Evolutionary conservation across 2,329 filamentous ascomycete species (phyloP).

Genomic region (Fonsecaea erecta): DNA sequence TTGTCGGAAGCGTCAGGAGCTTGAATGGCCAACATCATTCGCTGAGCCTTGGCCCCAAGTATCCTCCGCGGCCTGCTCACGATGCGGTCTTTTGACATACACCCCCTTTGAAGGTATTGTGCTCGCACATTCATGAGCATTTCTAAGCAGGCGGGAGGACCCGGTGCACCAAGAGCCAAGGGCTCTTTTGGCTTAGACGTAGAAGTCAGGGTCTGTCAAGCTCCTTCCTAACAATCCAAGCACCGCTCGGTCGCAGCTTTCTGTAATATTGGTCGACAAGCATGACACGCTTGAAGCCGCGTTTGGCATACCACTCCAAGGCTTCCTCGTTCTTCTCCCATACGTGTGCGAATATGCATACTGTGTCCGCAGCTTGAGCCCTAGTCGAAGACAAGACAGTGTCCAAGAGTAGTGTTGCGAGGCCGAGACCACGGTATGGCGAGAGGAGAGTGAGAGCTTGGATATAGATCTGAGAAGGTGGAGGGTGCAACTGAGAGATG

Average conservation of each 20-base stretch:
- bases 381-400: slow-evolving; percentile 43
- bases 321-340: slow-evolving; percentile 67
- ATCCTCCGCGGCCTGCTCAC: not conserved
- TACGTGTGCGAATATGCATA: slow-evolving; percentile 65
- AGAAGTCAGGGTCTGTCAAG: slow-evolving; percentile 18
- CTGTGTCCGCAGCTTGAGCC: slow-evolving; percentile 28
- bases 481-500: slow-evolving; percentile 20
- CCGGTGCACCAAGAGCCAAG: not conserved
- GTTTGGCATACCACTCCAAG: slow-evolving; percentile 63
- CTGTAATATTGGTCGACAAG: slow-evolving; percentile 64
- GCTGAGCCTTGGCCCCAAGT: not conserved
- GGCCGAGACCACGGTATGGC: slow-evolving; percentile 62
- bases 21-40: not conserved
- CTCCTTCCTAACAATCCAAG: slow-evolving; percentile 53
- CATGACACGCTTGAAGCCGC: slow-evolving; percentile 60
- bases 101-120: not conserved
- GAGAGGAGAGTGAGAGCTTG: slow-evolving; percentile 64
- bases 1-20: not conserved
- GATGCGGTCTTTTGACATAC: not conserved
- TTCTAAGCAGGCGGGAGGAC: not conserved
- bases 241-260: slow-evolving; percentile 60
- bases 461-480: slow-evolving; percentile 60
- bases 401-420: slow-evolving; percentile 61
- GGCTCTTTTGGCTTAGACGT: not conserved
- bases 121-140: not conserved